Conservation (phyloP, 2,329 filamentous ascomycete genomes). For the Aspergillus spinulosporus region DNA sequence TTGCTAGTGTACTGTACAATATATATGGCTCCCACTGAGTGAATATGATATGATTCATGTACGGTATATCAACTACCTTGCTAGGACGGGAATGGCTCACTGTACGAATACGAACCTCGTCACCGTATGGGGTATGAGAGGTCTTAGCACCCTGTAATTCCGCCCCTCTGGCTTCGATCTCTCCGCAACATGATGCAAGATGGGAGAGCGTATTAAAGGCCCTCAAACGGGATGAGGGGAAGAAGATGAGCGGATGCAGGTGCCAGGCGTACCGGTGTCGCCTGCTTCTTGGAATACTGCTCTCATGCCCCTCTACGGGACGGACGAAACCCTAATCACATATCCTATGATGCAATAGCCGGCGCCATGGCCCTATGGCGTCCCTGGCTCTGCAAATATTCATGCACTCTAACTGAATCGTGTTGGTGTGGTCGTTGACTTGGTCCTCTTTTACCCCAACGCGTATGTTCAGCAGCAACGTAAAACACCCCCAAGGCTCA, state of each 20-base stretch:
- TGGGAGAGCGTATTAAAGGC: background rate
- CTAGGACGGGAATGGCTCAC: background rate
- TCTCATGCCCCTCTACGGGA: too few relatives aligned
- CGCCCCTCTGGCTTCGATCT: slow-evolving; percentile 1
- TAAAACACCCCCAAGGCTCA: too few relatives aligned
- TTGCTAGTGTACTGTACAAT: background rate
- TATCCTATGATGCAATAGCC: too few relatives aligned
- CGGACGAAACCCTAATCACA: too few relatives aligned
- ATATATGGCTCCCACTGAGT: background rate
- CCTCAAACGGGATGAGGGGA: background rate
- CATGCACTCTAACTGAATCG: too few relatives aligned
- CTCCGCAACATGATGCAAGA: slow-evolving; percentile 4
- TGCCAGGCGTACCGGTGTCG: background rate
- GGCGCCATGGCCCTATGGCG: too few relatives aligned
- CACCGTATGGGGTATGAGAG: background rate
- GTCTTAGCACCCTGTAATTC: background rate
- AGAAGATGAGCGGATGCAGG: background rate
- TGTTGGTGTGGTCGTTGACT: too few relatives aligned
- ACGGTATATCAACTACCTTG: background rate
- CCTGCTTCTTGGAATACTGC: too few relatives aligned
- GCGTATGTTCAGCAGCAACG: too few relatives aligned
- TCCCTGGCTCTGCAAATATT: too few relatives aligned
- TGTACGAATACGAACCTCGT: background rate
- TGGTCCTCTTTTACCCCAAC: too few relatives aligned
- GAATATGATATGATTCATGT: background rate